Conservation (phyloP, 2,329 filamentous ascomycete genomes). For the Apiospora aurea region DNA sequence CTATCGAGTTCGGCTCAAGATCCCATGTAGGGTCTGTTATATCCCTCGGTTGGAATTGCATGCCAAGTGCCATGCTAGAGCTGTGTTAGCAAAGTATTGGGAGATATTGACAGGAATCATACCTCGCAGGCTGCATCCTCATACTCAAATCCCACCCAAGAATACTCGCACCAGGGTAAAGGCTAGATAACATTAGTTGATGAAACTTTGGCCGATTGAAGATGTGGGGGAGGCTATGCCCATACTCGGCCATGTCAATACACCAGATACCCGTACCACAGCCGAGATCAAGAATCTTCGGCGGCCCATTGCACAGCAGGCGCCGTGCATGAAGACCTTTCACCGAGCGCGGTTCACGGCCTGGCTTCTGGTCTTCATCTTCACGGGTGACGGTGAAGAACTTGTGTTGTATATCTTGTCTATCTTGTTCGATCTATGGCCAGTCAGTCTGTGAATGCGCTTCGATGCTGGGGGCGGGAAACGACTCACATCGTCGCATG, state of each 20-base stretch:
- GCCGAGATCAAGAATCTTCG: slow-evolving; percentile 70
- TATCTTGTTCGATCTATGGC: slow-evolving; percentile 68
- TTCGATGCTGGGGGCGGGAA: not conserved
- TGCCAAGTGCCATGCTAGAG: not conserved
- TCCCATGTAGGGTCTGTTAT: slow-evolving; percentile 77
- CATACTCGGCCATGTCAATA: slow-evolving; percentile 82
- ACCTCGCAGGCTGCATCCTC: slow-evolving; percentile 45
- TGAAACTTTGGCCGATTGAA: not conserved
- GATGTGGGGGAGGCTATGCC: slow-evolving; percentile 25
- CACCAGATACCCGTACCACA: slow-evolving; percentile 93
- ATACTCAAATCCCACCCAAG: slow-evolving; percentile 48
- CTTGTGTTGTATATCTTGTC: slow-evolving; percentile 84
- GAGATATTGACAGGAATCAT: slow-evolving; percentile 4
- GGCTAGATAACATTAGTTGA: not conserved
- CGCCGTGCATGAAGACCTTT: slow-evolving; percentile 44
- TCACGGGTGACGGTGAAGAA: slow-evolving; percentile 72
- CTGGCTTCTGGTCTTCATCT: slow-evolving; percentile 32
- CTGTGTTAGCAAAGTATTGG: not conserved
- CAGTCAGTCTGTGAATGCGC: not conserved
- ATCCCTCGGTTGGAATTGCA: slow-evolving; percentile 73
- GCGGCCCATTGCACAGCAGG: slow-evolving; percentile 40
- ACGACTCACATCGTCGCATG: slow-evolving; percentile 74
- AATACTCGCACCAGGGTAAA: slow-evolving; percentile 34
- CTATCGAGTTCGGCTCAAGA: slow-evolving; percentile 65
- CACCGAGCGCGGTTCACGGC: slow-evolving; percentile 26